Conservation (phyloP, 176 grass and related monocot species). For the Thinopyrum elongatum region DNA sequence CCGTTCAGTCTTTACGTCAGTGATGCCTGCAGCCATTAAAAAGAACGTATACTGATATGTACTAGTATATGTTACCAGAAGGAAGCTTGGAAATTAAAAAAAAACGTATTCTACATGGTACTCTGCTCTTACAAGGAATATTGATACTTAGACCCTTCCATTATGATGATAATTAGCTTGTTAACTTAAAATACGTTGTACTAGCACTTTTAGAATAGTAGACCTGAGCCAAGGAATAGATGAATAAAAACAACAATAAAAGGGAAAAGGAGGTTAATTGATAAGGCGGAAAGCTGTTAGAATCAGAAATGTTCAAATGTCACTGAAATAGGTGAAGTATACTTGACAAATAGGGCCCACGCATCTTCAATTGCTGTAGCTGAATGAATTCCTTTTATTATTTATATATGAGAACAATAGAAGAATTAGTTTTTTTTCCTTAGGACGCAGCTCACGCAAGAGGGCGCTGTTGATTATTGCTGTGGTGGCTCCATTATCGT, state of each 20-base stretch:
- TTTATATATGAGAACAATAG: not conserved
- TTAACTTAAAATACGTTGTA: not conserved
- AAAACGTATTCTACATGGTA: not conserved
- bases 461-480: conserved; percentile 1
- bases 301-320: not conserved
- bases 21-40: too few species aligned
- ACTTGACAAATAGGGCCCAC: not conserved
- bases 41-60: too few species aligned
- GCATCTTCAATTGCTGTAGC: not conserved
- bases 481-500: not conserved
- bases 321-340: not conserved
- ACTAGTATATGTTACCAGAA: too few species aligned
- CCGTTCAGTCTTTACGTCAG: too few species aligned
- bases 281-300: not conserved
- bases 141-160: not conserved
- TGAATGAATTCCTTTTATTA: not conserved
- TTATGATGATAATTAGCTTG: not conserved
- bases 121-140: not conserved
- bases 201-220: not conserved
- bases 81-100: too few species aligned
- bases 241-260: not conserved
- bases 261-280: not conserved
- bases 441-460: not conserved
- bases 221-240: not conserved
- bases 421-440: not conserved